Percentiles rank a stretch among this genome's conserved stretches.
phyloP scores from a whole-genome alignment of 371 early-diverging fungal genomes.

The Fennellomyces sp. region DNA sequence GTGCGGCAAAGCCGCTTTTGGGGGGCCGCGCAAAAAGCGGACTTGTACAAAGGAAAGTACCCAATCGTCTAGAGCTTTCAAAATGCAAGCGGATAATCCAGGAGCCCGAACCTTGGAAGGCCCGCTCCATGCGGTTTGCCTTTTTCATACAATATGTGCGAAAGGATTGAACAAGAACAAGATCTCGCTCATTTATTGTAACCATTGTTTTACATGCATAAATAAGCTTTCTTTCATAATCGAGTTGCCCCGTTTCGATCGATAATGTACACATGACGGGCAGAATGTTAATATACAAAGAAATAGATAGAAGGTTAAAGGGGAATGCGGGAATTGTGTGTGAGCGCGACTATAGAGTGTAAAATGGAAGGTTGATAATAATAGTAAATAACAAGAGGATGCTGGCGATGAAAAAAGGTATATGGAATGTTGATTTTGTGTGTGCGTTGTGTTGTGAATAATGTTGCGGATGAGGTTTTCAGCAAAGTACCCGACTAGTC shows the following conservation, averaged over 20 bases:
- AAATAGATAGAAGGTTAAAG: constrained; percentile 2
- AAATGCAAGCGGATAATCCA: background rate
- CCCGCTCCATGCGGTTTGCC: background rate
- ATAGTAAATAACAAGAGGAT: background rate
- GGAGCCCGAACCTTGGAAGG: background rate
- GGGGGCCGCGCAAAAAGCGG: constrained; percentile 3
- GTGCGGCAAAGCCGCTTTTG: background rate
- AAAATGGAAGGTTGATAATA: no score
- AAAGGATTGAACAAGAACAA: background rate
- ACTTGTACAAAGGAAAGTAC: background rate
- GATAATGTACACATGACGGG: background rate
- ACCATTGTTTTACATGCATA: constrained; percentile 3
- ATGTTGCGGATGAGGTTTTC: background rate
- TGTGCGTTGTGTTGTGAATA: no score
- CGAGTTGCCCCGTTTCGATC: no score
- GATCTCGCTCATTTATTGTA: background rate
- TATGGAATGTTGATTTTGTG: no score
- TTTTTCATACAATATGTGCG: constrained; percentile 1
- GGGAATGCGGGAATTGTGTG: background rate
- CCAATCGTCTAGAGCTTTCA: background rate
- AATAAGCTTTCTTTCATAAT: constrained; percentile 2
- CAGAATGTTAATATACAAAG: constrained; percentile 6
- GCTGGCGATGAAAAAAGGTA: background rate
- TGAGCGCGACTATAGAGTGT: background rate
- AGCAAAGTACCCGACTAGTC: background rate